phyloP scores from a whole-genome alignment of 345 rosid genomes.

The Psidium guajava region DNA sequence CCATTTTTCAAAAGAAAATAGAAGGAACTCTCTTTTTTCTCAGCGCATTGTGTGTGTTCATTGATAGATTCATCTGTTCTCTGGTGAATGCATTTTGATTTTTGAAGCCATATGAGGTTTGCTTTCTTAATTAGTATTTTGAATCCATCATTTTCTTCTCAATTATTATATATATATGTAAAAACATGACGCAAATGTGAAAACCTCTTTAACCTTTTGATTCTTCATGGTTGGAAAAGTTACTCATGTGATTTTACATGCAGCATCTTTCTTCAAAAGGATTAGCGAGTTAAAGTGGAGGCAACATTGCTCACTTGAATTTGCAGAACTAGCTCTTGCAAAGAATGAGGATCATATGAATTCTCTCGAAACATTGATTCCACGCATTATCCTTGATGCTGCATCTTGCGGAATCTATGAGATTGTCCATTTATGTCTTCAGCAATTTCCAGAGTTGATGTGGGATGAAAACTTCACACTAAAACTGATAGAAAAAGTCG shows the following conservation, averaged over 20 bases:
- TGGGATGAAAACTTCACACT: accelerated
- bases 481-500: accelerated
- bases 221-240: neutral
- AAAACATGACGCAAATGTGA: neutral
- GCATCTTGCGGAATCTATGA: neutral
- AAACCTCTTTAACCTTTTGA: neutral
- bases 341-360: too few species aligned
- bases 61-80: neutral
- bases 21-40: neutral
- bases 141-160: neutral
- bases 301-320: accelerated
- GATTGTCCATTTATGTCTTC: neutral
- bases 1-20: neutral
- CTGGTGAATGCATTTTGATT: neutral
- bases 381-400: neutral
- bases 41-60: too few species aligned
- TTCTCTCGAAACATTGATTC: too few species aligned
- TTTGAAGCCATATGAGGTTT: neutral
- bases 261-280: neutral
- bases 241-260: neutral
- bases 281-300: neutral
- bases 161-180: accelerated
- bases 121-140: neutral
- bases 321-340: accelerated
- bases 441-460: neutral